Conservation (phyloP, 2,329 filamentous ascomycete genomes). For the Aschersonia sp. region DNA sequence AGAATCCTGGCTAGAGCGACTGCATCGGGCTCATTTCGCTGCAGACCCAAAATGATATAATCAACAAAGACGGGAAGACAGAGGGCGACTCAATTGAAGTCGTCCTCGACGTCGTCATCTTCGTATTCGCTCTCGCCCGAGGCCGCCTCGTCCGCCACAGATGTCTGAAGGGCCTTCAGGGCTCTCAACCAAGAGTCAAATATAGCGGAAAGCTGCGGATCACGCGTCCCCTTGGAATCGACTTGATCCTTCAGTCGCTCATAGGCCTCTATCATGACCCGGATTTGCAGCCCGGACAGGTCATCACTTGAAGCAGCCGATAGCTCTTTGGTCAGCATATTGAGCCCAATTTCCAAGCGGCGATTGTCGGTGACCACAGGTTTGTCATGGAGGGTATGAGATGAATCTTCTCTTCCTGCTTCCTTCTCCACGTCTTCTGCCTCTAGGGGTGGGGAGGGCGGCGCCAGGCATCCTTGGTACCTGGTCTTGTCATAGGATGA, state of each 20-base stretch:
- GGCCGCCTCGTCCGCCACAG: slow-evolving; percentile 10
- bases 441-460: slow-evolving; percentile 16
- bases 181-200: slow-evolving; percentile 37
- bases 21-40: no score
- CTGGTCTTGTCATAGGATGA: slow-evolving; percentile 31
- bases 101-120: slow-evolving; percentile 4
- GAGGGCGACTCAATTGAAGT: not conserved
- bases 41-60: no score
- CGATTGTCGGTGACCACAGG: slow-evolving; percentile 17
- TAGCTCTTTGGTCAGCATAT: slow-evolving; percentile 35
- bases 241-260: slow-evolving; percentile 35
- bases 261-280: slow-evolving; percentile 45
- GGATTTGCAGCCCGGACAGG: slow-evolving; percentile 33
- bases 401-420: not conserved
- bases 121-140: slow-evolving; percentile 15
- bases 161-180: slow-evolving; percentile 30
- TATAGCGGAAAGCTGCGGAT: slow-evolving; percentile 21
- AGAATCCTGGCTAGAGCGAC: no score
- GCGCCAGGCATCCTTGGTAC: slow-evolving; percentile 18
- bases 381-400: not conserved
- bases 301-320: slow-evolving; percentile 22
- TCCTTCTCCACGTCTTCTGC: slow-evolving; percentile 2
- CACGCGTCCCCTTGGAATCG: slow-evolving; percentile 15
- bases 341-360: slow-evolving; percentile 34
- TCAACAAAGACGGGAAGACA: no score